Percentiles rank a stretch among this genome's conserved stretches.
These are phyloP conservation scores for Hypholoma sublateritium DNA, from an alignment of 768 basidiomycete genomes.

Conservation along the genomic window DNA sequence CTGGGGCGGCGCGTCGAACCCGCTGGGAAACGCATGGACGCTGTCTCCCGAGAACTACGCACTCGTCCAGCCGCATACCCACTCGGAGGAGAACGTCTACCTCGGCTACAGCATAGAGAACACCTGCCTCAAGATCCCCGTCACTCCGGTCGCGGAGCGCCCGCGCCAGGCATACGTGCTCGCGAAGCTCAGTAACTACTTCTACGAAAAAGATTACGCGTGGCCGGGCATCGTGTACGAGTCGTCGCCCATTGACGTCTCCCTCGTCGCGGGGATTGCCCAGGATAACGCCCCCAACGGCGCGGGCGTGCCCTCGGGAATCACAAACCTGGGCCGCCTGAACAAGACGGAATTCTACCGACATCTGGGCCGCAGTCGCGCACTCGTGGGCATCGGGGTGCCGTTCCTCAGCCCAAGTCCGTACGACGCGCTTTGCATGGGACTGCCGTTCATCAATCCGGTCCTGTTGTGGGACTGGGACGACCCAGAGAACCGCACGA, in stretches of 20 bases:
- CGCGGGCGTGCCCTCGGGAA: neutral
- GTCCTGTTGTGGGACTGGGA: neutral
- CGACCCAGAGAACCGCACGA: neutral
- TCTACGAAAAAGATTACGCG: neutral
- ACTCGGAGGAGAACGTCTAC: conserved; percentile 3
- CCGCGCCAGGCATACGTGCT: conserved; percentile 1
- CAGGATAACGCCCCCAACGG: neutral
- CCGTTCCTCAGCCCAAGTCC: conserved; percentile 3
- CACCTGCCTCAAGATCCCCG: neutral
- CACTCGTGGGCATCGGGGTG: neutral
- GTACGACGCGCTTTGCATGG: conserved; percentile 6
- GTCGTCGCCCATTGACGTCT: neutral
- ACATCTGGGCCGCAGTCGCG: conserved; percentile 1
- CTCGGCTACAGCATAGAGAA: conserved; percentile 6
- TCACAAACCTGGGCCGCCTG: neutral
- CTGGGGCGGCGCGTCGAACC: conserved; percentile 1
- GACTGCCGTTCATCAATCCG: conserved; percentile 4
- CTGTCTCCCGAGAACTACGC: conserved; percentile 3
- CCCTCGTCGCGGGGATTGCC: neutral
- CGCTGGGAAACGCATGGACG: conserved; percentile 3
- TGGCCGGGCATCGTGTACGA: neutral
- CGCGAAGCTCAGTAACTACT: neutral
- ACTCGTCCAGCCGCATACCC: neutral
- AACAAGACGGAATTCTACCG: conserved; percentile 2
- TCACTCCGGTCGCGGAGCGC: neutral